Percentiles rank a stretch among this genome's conserved stretches.
These are phyloP conservation scores for Penicillium arizonense DNA, from an alignment of 495 filamentous ascomycete genomes.

Conservation along the genomic window DNA sequence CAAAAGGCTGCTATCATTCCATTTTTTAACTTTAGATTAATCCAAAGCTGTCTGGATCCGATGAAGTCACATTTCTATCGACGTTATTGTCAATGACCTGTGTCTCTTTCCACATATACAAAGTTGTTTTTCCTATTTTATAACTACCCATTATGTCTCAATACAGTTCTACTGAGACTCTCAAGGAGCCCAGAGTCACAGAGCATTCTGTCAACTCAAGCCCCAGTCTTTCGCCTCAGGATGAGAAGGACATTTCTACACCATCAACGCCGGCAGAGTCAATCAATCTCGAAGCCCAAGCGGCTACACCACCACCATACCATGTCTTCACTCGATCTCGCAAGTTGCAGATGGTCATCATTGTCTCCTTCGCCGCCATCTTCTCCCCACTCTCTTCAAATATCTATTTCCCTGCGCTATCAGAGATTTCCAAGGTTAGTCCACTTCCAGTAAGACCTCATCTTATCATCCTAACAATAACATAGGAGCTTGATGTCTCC, in stretches of 20 bases:
- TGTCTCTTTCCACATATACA: slow-evolving; percentile 1
- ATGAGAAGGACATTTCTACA: slow-evolving; percentile 16
- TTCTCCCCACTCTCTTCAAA: slow-evolving; percentile 71
- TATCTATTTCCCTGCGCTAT: slow-evolving; percentile 76
- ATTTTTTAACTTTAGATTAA: background rate
- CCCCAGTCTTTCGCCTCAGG: slow-evolving; percentile 12
- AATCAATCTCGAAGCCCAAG: slow-evolving; percentile 24
- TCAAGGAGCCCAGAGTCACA: slow-evolving; percentile 13
- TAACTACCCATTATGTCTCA: slow-evolving; percentile 11
- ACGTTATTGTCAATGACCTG: slow-evolving; percentile 6
- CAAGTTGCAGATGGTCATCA: slow-evolving; percentile 61
- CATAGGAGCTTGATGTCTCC: slow-evolving; percentile 25
- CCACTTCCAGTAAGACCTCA: too few species aligned
- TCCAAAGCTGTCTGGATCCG: background rate
- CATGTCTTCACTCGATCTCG: slow-evolving; percentile 56
- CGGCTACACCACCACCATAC: slow-evolving; percentile 27
- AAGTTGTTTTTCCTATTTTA: background rate
- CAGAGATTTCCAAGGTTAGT: slow-evolving; percentile 30
- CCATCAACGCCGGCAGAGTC: slow-evolving; percentile 18
- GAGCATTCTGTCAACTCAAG: slow-evolving; percentile 18
- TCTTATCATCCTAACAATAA: background rate
- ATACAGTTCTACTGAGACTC: slow-evolving; percentile 9
- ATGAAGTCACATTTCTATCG: background rate
- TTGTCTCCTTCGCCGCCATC: slow-evolving; percentile 52
- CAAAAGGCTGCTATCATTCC: slow-evolving; percentile 17